phyloP scores from a whole-genome alignment of 2,329 filamentous ascomycete species.

The Fusarium beomiforme region DNA sequence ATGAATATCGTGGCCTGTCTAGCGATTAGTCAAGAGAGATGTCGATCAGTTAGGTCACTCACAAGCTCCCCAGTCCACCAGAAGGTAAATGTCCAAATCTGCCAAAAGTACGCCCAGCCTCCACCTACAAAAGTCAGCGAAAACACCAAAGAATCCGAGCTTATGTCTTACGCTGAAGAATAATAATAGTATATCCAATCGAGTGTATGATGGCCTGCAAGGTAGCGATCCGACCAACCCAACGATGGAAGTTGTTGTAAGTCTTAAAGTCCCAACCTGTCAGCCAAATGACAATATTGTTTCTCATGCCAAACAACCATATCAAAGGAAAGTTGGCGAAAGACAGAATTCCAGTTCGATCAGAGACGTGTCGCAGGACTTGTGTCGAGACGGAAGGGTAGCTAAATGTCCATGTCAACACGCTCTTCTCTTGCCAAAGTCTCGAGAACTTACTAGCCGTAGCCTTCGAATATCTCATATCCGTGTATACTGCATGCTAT shows the following conservation, averaged over 20 bases:
- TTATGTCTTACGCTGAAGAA: not conserved
- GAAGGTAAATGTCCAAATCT: slow-evolving; percentile 52
- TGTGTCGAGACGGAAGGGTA: slow-evolving; percentile 50
- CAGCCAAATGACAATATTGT: slow-evolving; percentile 72
- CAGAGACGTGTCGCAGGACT: slow-evolving; percentile 65
- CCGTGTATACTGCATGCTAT: slow-evolving; percentile 3
- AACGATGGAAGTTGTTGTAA: slow-evolving; percentile 74
- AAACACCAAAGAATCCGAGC: slow-evolving; percentile 40
- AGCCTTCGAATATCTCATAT: slow-evolving; percentile 12
- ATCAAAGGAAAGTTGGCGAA: slow-evolving; percentile 71
- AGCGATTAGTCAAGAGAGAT: fast-evolving
- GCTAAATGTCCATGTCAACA: slow-evolving; percentile 34
- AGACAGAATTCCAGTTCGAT: slow-evolving; percentile 71
- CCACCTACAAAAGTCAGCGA: slow-evolving; percentile 46
- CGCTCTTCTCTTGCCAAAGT: fast-evolving
- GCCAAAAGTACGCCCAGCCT: slow-evolving; percentile 48
- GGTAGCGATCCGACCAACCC: slow-evolving; percentile 70
- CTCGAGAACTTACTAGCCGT: slow-evolving; percentile 3
- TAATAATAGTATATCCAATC: slow-evolving; percentile 62
- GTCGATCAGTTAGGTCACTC: not conserved
- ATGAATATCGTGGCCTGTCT: slow-evolving; percentile 54
- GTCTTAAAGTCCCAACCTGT: slow-evolving; percentile 77
- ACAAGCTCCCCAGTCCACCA: slow-evolving; percentile 62
- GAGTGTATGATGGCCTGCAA: slow-evolving; percentile 72
- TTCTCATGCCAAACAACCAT: slow-evolving; percentile 74